These are phyloP conservation scores for Pythium chondricola DNA, from an alignment of 352 stramenopile species.

Conservation along the genomic window DNA sequence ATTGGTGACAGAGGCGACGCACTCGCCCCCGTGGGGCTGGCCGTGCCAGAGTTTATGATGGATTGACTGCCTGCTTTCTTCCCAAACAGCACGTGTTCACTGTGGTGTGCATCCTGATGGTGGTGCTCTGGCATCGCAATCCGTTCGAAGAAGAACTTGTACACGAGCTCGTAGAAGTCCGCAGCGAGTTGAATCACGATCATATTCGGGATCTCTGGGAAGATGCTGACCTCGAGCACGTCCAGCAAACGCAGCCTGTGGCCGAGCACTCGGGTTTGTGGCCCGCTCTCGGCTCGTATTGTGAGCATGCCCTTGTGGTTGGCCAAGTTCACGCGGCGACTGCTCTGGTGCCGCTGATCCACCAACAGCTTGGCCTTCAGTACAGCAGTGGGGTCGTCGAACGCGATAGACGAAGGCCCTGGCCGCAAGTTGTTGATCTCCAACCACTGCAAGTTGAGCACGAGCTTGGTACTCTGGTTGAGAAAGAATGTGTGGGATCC, in stretches of 20 bases:
- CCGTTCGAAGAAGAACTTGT: conserved; percentile 83
- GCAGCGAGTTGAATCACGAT: conserved; percentile 77
- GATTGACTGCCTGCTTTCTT: conserved; percentile 23
- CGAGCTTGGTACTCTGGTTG: conserved; percentile 69
- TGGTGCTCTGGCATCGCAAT: conserved; percentile 17
- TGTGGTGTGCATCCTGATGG: conserved; percentile 27
- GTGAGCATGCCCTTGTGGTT: conserved; percentile 74
- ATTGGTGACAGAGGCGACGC: conserved; percentile 5
- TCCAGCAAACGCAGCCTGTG: conserved; percentile 71
- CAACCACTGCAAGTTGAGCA: conserved; percentile 72
- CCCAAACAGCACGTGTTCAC: conserved; percentile 57
- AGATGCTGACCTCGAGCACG: conserved; percentile 76
- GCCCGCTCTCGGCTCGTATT: conserved; percentile 66
- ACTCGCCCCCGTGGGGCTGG: background rate
- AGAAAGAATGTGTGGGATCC: conserved; percentile 65
- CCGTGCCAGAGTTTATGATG: background rate
- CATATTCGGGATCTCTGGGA: conserved; percentile 76
- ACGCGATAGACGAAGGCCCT: conserved; percentile 58
- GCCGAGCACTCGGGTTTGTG: conserved; percentile 50
- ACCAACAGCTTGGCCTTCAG: conserved; percentile 65
- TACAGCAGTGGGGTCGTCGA: conserved; percentile 69
- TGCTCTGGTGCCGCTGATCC: conserved; percentile 43
- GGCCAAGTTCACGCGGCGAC: conserved; percentile 13
- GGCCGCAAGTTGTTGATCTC: conserved; percentile 80
- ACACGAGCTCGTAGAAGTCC: conserved; percentile 80